These are phyloP conservation scores for Groenewaldozyma tartarivorans DNA, from an alignment of 805 yeast genomes.

Conservation along the genomic window DNA sequence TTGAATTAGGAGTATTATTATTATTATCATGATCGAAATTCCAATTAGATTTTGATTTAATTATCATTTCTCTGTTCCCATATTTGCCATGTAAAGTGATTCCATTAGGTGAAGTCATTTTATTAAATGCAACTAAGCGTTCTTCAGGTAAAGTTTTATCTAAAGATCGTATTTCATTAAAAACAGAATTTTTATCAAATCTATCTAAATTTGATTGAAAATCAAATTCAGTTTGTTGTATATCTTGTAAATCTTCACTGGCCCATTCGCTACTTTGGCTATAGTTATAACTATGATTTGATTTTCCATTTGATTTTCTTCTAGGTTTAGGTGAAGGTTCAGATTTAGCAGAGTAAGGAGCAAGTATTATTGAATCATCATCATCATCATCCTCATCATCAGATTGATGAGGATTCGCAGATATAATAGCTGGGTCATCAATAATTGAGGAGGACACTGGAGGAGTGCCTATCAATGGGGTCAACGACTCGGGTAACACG, in stretches of 20 bases:
- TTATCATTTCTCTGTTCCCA: constrained; percentile 67
- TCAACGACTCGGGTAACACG: neutral
- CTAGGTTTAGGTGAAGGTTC: neutral
- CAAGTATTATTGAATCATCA: neutral
- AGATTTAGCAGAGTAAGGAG: neutral
- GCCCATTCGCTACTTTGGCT: constrained; percentile 16
- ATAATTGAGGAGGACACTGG: neutral
- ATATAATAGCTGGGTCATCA: neutral
- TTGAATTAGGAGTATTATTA: constrained; percentile 24
- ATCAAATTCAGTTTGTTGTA: constrained; percentile 62
- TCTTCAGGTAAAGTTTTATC: constrained; percentile 53
- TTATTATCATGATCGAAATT: neutral
- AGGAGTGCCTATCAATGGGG: neutral
- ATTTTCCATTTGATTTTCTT: neutral
- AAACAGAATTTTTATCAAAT: constrained; percentile 73
- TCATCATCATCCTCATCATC: neutral
- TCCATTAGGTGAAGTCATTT: constrained; percentile 20
- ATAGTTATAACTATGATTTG: constrained; percentile 2
- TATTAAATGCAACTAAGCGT: constrained; percentile 68
- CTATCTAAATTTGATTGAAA: constrained; percentile 71
- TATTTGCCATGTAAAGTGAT: constrained; percentile 33
- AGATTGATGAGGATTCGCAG: neutral
- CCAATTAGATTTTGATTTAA: constrained; percentile 23
- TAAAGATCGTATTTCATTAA: constrained; percentile 59
- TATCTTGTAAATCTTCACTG: constrained; percentile 32